Conservation (phyloP, 495 filamentous ascomycete species). For the Xylaria sp. region DNA sequence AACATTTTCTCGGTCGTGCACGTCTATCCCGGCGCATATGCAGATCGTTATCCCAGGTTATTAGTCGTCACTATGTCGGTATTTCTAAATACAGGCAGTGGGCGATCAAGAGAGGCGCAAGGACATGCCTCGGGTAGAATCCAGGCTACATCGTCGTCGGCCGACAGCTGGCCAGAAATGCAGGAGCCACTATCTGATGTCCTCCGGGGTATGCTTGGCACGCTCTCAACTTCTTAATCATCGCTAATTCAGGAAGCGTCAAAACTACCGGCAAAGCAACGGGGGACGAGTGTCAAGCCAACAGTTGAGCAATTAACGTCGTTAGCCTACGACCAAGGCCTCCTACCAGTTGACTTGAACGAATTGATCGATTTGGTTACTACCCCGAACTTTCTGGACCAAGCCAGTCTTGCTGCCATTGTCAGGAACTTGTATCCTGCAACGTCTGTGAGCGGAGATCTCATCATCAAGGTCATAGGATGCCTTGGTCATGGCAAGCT, state of each 20-base stretch:
- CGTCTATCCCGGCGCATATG: background rate
- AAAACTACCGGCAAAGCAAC: slow-evolving; percentile 56
- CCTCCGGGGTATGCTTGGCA: slow-evolving; percentile 30
- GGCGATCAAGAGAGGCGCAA: slow-evolving; percentile 4
- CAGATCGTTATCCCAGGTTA: background rate
- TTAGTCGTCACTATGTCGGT: slow-evolving; percentile 17
- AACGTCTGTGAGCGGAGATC: slow-evolving; percentile 63
- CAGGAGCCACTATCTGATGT: slow-evolving; percentile 34
- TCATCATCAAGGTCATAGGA: slow-evolving; percentile 72
- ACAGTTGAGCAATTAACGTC: slow-evolving; percentile 56
- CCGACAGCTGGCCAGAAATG: slow-evolving; percentile 22
- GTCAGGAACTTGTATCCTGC: slow-evolving; percentile 79
- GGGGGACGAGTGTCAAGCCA: slow-evolving; percentile 50
- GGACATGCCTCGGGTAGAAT: background rate
- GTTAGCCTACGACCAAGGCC: slow-evolving; percentile 69
- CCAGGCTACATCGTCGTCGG: slow-evolving; percentile 6
- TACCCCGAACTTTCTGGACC: slow-evolving; percentile 72
- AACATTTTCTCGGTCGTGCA: background rate
- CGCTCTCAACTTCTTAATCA: background rate
- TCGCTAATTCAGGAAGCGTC: slow-evolving; percentile 48
- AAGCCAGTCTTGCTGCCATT: slow-evolving; percentile 69
- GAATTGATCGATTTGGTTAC: slow-evolving; percentile 73
- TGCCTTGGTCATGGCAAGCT: slow-evolving; percentile 78
- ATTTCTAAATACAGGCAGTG: background rate
- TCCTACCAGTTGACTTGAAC: slow-evolving; percentile 64